Conservation (phyloP, 495 filamentous ascomycete genomes). For the Penicillium taxi region DNA sequence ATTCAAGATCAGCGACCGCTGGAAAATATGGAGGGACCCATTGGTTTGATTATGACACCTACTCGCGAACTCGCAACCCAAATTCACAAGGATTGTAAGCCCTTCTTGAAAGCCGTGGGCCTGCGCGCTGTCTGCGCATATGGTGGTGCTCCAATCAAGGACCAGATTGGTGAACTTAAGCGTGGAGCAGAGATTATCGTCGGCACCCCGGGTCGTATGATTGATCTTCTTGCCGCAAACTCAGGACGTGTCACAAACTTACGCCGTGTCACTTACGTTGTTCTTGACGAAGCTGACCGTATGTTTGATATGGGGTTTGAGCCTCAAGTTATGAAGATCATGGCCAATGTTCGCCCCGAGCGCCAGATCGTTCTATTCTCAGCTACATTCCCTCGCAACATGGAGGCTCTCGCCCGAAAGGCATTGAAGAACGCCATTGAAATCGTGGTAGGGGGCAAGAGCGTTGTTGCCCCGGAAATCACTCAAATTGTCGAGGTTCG, state of each 20-base stretch:
- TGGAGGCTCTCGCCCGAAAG: slow-evolving; percentile 87
- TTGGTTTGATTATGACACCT: slow-evolving; percentile 84
- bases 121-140: slow-evolving; percentile 94
- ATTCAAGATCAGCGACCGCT: slow-evolving; percentile 88
- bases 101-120: slow-evolving; percentile 81
- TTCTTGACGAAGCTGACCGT: slow-evolving; percentile 93
- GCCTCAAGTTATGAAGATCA: slow-evolving; percentile 95
- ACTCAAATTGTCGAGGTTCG: slow-evolving; percentile 88
- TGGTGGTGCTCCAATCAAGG: slow-evolving; percentile 92
- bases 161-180: slow-evolving; percentile 94
- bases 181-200: slow-evolving; percentile 92
- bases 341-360: slow-evolving; percentile 82
- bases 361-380: slow-evolving; percentile 93
- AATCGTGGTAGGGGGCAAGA: slow-evolving; percentile 84
- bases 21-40: slow-evolving; percentile 77
- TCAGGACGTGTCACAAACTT: slow-evolving; percentile 87
- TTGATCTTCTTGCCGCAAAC: slow-evolving; percentile 90
- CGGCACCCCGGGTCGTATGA: slow-evolving; percentile 93
- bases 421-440: slow-evolving; percentile 79
- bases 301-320: slow-evolving; percentile 99
- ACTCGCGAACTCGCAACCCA: slow-evolving; percentile 93
- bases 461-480: slow-evolving; percentile 90
- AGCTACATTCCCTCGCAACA: slow-evolving; percentile 89
- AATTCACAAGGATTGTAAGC: slow-evolving; percentile 89
- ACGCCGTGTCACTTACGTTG: slow-evolving; percentile 79